phyloP scores from a whole-genome alignment of 2,329 filamentous ascomycete genomes.

The Phaeoacremonium minimum region DNA sequence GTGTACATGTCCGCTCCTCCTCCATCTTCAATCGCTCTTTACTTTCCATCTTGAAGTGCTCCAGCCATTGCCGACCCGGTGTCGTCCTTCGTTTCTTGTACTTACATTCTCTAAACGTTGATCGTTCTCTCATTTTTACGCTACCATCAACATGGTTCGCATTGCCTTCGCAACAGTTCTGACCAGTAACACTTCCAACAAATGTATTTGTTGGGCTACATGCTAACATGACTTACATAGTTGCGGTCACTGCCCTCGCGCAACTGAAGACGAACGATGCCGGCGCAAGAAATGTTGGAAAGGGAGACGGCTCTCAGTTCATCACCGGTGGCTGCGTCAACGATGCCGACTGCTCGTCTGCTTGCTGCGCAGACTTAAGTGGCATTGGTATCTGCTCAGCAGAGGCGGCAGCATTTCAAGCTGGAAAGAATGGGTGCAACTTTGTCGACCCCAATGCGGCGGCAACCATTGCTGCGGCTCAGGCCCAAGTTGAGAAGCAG shows the following conservation, averaged over 20 bases:
- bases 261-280: slow-evolving; percentile 22
- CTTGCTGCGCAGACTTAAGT: slow-evolving; percentile 21
- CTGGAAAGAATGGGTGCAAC: slow-evolving; percentile 26
- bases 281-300: slow-evolving; percentile 22
- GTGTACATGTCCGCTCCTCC: too few relatives aligned
- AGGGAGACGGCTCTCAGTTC: slow-evolving; percentile 21
- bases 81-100: too few relatives aligned
- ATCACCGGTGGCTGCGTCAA: slow-evolving; percentile 26
- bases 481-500: slow-evolving; percentile 25
- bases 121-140: slow-evolving; percentile 24
- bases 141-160: slow-evolving; percentile 31
- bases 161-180: slow-evolving; percentile 17
- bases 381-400: slow-evolving; percentile 24
- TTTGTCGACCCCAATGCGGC: slow-evolving; percentile 24
- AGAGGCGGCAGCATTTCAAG: slow-evolving; percentile 22
- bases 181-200: slow-evolving; percentile 15
- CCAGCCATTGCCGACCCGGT: too few relatives aligned
- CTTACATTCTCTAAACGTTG: neutral
- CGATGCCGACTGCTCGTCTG: slow-evolving; percentile 21
- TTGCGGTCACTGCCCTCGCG: slow-evolving; percentile 18
- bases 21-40: too few relatives aligned
- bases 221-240: too few relatives aligned
- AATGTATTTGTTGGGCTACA: too few relatives aligned
- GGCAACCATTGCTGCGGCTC: slow-evolving; percentile 20
- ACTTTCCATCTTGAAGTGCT: too few relatives aligned